Evolutionary conservation across 768 basidiomycete species (phyloP).

Genomic region (Suillus americanus): DNA sequence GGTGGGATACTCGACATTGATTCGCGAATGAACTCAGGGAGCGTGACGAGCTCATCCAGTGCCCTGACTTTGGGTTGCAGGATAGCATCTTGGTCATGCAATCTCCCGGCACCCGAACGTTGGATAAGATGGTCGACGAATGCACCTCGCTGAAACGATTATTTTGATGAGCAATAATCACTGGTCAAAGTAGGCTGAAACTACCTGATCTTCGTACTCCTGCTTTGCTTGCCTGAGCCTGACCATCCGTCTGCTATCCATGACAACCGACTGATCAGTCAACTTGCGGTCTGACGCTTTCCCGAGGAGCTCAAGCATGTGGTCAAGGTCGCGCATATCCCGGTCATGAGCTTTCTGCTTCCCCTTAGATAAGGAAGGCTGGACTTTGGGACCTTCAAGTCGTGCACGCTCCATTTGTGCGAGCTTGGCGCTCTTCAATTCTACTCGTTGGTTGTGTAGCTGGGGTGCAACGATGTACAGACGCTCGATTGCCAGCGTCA

Average conservation of each 20-base stretch:
- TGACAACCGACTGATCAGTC: constrained; percentile 65
- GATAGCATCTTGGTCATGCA: constrained; percentile 79
- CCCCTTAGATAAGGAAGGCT: constrained; percentile 34
- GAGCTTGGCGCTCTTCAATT: constrained; percentile 70
- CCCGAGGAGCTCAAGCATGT: constrained; percentile 68
- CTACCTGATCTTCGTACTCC: constrained; percentile 65
- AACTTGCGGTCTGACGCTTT: constrained; percentile 69
- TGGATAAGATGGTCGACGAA: constrained; percentile 75
- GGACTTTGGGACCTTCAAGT: constrained; percentile 34
- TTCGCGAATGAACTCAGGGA: constrained; percentile 67
- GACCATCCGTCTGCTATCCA: constrained; percentile 60
- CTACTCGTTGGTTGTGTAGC: constrained; percentile 89
- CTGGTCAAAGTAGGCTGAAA: constrained; percentile 8
- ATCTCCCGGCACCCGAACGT: constrained; percentile 71
- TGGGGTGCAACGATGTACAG: constrained; percentile 86
- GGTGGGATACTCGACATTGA: constrained; percentile 38
- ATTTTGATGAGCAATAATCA: constrained; percentile 10
- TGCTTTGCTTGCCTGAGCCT: constrained; percentile 54
- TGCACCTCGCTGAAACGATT: constrained; percentile 52
- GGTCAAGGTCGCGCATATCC: constrained; percentile 58
- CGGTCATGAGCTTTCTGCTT: constrained; percentile 47
- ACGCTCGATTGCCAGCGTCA: constrained; percentile 87
- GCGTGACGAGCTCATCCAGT: constrained; percentile 33
- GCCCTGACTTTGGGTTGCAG: constrained; percentile 15
- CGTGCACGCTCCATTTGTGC: constrained; percentile 74